phyloP scores from a whole-genome alignment of 129 eudicot genomes.

The Mikania micrantha region DNA sequence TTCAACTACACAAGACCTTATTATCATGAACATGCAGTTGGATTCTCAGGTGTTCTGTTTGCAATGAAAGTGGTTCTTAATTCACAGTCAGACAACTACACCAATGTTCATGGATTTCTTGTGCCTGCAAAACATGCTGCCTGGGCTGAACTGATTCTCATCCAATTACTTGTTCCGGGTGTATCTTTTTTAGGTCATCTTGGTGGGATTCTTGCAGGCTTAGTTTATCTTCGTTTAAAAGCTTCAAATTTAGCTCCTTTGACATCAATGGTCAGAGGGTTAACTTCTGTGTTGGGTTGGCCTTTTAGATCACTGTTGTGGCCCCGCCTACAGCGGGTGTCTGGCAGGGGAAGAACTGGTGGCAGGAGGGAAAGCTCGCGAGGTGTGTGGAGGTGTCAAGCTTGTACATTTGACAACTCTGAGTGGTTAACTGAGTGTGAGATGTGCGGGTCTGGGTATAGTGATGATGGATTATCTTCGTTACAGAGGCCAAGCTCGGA shows the following conservation, averaged over 20 bases:
- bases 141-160: conserved; percentile 80
- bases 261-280: conserved; percentile 29
- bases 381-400: conserved; percentile 64
- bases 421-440: conserved; percentile 58
- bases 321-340: conserved; percentile 16
- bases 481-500: conserved; percentile 6
- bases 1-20: conserved; percentile 56
- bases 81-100: conserved; percentile 51
- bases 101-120: conserved; percentile 53
- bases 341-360: conserved; percentile 47
- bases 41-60: conserved; percentile 92
- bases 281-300: conserved; percentile 46
- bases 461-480: conserved; percentile 27
- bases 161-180: conserved; percentile 75
- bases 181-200: conserved; percentile 94
- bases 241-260: conserved; percentile 37
- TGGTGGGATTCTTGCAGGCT: conserved; percentile 93
- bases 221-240: conserved; percentile 43
- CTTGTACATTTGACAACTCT: conserved; percentile 73
- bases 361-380: conserved; percentile 3
- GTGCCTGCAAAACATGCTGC: conserved; percentile 76
- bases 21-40: conserved; percentile 72
- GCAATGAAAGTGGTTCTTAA: conserved; percentile 92
- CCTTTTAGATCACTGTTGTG: conserved; percentile 40
- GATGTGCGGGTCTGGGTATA: conserved; percentile 53